Base-by-base conservation (phyloP, 179 eudicot species). In the Spinacia oleracea region DNA sequence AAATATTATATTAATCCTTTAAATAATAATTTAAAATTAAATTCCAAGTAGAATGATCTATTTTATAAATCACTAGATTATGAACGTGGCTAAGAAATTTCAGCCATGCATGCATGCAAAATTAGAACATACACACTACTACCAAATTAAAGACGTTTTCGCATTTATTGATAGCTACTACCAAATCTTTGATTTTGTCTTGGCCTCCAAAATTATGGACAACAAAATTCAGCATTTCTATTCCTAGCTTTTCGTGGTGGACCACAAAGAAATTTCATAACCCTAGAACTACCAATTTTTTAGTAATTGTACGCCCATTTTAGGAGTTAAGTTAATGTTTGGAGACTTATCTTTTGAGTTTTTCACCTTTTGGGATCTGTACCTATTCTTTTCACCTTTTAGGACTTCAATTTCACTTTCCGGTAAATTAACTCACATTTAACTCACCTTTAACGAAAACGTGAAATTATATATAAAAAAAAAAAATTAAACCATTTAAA, bases 71-170 rank as follows among this genome's bases (percentile, higher is more conserved):
- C n/a, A n/a, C n/a, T n/a, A 11, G 10, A 55, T 60, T 60, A 25
- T 9, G 65, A 64, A 64, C 45, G 45, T 65, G n/a, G n/a, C n/a
- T n/a, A n/a, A 35, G 25, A 65, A 34, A 16, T 65, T 35, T 65
- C 70, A 18, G 1, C 11, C 69, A 64, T 64, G 69, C 69, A 64
- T 64, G 69, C 45, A 65, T 35, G 45, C 43, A 65, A n/a, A 58
- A 25, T n/a, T n/a, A n/a, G n/a, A n/a, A n/a, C n/a, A n/a, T n/a
- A n/a, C n/a, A n/a, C n/a, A n/a, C n/a, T n/a, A n/a, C n/a, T n/a
- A n/a, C n/a, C n/a, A n/a, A n/a, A n/a, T n/a, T n/a, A n/a, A n/a
- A n/a, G n/a, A n/a, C n/a, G n/a, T n/a, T n/a, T n/a, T n/a, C n/a
- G n/a, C 4, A 60, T 16, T 6, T 2, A 5, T 20, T 65, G 45